Evolutionary conservation across 495 filamentous ascomycete genomes (phyloP), one percentile per base, ranked within the genome.

Genomic region (Hyaloscypha bicolor): DNA sequence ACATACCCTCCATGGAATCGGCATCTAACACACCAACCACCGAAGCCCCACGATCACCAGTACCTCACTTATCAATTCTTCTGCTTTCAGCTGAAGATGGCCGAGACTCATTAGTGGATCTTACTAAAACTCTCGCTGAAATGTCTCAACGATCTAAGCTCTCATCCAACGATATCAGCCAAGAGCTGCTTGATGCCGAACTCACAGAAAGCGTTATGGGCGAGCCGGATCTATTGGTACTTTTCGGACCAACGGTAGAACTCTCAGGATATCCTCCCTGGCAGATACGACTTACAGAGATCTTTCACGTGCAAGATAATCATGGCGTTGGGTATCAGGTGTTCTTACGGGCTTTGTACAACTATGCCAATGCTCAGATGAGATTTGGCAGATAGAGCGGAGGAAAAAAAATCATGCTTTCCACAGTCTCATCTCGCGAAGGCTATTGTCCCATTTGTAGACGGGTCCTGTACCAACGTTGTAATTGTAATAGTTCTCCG

Each of bases 251-350:
- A 2, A 86, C 85, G 65, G 84, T 97, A 61, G 87, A 90, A 71
- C 79, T 99, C 55, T 89, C 92, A 61, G 94, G 94, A 9, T 99
- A 97, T 77, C 95, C 95, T 31, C 95, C 95, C 2, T 99, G 95
- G 95, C 95, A 97, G 77, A 83, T 97, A 56, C 83, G 95, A 42
- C 79, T 99, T 68, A 97, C 94, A 2, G 95, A 99, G 83, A 97
- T 99, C 66, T 97, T 91, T 75, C 84, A 90, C 70, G 81, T 89
- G 19, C 82, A 81, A 66, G 90, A 93, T 71, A 89, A 91, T 75
- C 79, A 84, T 35, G 88, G 87, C 0, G 94, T 98, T 19, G 93
- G 91, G 62, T 99, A 99, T 77, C 94, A 97, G 74, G 90, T 96
- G 11, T 99, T 98, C 73, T 84, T 97, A 60, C 79, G 90, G 51